Evolutionary conservation across 2,329 filamentous ascomycete species (phyloP).

Genomic region (Conoideocrella luteorostrata): DNA sequence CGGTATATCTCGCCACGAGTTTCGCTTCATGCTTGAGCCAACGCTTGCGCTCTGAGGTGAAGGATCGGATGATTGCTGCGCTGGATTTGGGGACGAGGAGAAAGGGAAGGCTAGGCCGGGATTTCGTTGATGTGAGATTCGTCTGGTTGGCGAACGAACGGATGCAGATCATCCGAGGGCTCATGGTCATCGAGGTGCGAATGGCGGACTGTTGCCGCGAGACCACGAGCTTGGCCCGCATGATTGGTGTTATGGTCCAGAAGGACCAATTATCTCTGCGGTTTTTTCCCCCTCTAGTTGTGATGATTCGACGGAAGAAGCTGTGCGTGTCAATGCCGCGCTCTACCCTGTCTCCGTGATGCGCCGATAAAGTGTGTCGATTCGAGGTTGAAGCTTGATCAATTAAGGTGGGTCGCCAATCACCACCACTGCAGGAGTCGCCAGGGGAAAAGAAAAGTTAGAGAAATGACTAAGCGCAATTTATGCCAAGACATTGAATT

Average conservation of each 20-base stretch:
- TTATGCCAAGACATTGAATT: not conserved
- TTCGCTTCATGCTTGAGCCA: constrained; percentile 67
- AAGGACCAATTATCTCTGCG: constrained; percentile 1
- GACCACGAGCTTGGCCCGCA: constrained; percentile 34
- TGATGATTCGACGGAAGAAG: no score
- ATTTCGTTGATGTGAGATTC: constrained; percentile 21
- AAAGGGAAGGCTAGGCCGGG: constrained; percentile 38
- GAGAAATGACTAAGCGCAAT: constrained; percentile 6
- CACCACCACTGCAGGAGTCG: no score
- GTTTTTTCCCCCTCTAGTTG: no score
- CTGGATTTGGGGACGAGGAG: constrained; percentile 42
- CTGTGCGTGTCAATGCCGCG: no score
- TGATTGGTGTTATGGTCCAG: constrained; percentile 13
- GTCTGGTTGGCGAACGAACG: constrained; percentile 22
- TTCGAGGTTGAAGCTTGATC: no score
- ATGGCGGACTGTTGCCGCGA: constrained; percentile 17
- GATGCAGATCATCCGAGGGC: constrained; percentile 15
- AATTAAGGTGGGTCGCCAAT: no score
- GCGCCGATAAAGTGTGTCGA: no score
- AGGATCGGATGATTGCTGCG: constrained; percentile 57
- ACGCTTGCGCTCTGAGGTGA: constrained; percentile 70
- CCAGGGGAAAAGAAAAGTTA: no score
- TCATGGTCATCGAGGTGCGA: constrained; percentile 11
- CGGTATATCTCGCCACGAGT: constrained; percentile 60
- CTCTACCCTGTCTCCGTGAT: no score